A percentile compares a stretch with the other conserved stretches of the same genome.
These are phyloP conservation scores for Diversispora eburnea DNA, from an alignment of 192 early-diverging fungal species.

Conservation along the genomic window DNA sequence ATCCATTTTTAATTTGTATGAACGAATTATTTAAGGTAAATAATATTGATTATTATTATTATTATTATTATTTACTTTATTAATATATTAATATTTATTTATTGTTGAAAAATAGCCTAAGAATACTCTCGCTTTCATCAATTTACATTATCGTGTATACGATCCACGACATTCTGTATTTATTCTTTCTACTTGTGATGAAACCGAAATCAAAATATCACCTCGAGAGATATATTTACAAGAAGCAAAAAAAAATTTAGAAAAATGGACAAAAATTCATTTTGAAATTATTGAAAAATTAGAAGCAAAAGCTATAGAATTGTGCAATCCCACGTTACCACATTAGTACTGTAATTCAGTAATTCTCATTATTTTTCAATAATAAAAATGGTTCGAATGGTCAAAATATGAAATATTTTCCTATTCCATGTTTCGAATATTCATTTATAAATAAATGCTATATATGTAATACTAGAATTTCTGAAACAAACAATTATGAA, in stretches of 20 bases:
- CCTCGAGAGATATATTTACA: not conserved
- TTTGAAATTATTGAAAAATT: not conserved
- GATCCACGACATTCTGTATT: conserved; percentile 32
- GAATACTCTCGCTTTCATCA: conserved; percentile 27
- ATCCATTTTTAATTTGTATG: not conserved
- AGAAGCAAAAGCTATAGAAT: not conserved
- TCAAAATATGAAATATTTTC: no score
- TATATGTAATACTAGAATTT: no score
- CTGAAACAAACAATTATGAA: no score
- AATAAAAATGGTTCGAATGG: no score
- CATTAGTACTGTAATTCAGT: not conserved
- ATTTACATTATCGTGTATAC: conserved; percentile 29
- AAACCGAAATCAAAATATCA: conserved; percentile 25
- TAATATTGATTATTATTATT: not conserved
- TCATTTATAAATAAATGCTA: no score
- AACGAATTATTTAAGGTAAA: not conserved
- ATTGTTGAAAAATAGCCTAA: not conserved
- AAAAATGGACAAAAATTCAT: not conserved
- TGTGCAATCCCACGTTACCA: not conserved
- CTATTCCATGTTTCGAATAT: no score
- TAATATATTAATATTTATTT: not conserved
- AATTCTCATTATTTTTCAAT: no score
- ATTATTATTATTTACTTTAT: not conserved
- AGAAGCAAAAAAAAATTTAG: not conserved
- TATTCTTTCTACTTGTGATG: conserved; percentile 27